A percentile compares a stretch with the other conserved stretches of the same genome.
These are phyloP conservation scores for Omphalea diandra DNA, from an alignment of 441 rosid genomes.

Conservation along the genomic window DNA sequence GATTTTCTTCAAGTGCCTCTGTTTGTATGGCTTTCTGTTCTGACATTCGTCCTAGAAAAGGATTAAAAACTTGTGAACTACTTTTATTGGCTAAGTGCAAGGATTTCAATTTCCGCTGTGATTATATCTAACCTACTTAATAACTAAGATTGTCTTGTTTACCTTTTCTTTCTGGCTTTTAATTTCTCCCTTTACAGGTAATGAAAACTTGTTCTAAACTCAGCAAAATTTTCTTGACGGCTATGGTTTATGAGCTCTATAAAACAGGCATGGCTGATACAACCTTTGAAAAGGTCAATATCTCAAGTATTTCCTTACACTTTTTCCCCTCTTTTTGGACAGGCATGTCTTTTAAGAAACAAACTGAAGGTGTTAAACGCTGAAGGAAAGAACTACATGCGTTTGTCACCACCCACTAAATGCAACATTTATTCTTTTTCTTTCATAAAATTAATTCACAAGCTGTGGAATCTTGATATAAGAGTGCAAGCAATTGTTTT, in stretches of 20 bases:
- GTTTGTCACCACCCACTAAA: neutral
- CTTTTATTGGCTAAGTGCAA: constrained; percentile 1
- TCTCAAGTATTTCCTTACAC: constrained; percentile 10
- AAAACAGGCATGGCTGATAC: constrained; percentile 95
- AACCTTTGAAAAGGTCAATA: constrained; percentile 71
- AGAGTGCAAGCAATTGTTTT: neutral
- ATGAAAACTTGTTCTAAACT: constrained; percentile 72
- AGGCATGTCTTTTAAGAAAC: too few relatives aligned
- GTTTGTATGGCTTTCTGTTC: neutral
- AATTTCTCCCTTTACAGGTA: constrained; percentile 40
- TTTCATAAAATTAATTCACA: neutral
- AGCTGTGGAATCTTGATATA: neutral
- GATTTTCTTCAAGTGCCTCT: neutral
- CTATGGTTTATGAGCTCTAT: constrained; percentile 93
- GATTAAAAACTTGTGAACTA: neutral
- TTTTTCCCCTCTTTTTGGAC: constrained; percentile 11
- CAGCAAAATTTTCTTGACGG: constrained; percentile 82
- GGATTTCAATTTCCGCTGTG: neutral
- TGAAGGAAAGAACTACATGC: too few relatives aligned
- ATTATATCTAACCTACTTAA: neutral
- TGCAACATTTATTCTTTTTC: neutral
- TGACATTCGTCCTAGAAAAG: neutral
- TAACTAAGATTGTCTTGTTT: constrained; percentile 13
- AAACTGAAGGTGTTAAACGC: too few relatives aligned
- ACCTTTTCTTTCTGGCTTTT: too few relatives aligned